phyloP scores from a whole-genome alignment of 148 eudicot genomes.

The Spergularia bocconei region DNA sequence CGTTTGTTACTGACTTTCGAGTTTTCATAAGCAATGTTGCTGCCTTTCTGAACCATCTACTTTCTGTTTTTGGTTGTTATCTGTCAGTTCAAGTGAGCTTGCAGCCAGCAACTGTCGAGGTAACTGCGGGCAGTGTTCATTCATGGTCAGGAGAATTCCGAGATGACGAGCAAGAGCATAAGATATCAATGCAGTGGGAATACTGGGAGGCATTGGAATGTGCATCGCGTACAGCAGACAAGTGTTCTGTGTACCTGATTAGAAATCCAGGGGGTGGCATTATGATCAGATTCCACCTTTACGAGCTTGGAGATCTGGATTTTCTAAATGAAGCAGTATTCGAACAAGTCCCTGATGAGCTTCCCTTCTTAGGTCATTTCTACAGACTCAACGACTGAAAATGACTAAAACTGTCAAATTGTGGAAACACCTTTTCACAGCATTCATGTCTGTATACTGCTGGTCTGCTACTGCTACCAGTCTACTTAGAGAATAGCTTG shows the following conservation, averaged over 20 bases:
- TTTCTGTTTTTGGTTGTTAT: not conserved
- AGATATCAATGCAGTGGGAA: not conserved
- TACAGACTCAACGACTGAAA: not conserved
- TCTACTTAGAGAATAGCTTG: no score
- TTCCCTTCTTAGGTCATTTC: slow-evolving; percentile 6
- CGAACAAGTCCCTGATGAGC: no score
- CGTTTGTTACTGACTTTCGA: not conserved
- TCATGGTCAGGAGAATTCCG: not conserved
- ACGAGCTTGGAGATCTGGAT: not conserved
- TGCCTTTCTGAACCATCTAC: not conserved
- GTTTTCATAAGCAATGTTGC: not conserved
- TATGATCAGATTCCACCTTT: slow-evolving; percentile 2
- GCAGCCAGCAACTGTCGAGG: not conserved
- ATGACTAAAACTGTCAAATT: not conserved
- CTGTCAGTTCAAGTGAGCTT: not conserved
- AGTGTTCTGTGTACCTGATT: slow-evolving; percentile 3
- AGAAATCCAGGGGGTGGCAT: not conserved
- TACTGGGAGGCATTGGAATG: slow-evolving; percentile 6
- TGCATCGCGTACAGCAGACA: not conserved
- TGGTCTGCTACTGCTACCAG: no score
- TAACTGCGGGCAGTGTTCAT: not conserved
- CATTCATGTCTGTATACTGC: no score
- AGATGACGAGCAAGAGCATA: not conserved
- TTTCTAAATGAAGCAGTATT: slow-evolving; percentile 1
- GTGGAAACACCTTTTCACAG: no score